phyloP scores from a whole-genome alignment of 768 basidiomycete species.

The Termitomyces sp. region DNA sequence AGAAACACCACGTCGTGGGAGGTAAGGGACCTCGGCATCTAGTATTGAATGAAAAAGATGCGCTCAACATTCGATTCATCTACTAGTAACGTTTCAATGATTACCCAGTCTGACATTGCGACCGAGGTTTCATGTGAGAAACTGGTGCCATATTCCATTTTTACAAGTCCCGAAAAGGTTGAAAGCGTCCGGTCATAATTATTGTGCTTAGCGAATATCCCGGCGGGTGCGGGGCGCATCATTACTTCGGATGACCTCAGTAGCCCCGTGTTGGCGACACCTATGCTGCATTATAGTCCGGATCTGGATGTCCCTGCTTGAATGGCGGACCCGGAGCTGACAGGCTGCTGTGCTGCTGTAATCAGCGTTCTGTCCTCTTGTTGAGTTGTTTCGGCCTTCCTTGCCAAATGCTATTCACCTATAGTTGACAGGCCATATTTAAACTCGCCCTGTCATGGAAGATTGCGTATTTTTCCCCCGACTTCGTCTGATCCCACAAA shows the following conservation, averaged over 20 bases:
- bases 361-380: neutral
- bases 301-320: neutral
- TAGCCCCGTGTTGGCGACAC: neutral
- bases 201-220: slow-evolving; percentile 2
- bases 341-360: slow-evolving; percentile 9
- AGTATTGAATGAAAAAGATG: neutral
- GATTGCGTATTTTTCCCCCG: neutral
- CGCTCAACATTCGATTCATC: neutral
- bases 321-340: slow-evolving; percentile 6
- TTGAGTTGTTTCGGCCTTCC: neutral
- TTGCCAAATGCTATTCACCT: slow-evolving; percentile 9
- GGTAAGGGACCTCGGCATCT: neutral
- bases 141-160: neutral
- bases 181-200: neutral
- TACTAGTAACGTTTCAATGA: slow-evolving; percentile 4
- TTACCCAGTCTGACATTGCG: neutral
- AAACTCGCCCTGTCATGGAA: neutral
- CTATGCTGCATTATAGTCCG: neutral
- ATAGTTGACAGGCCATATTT: slow-evolving; percentile 9
- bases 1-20: neutral
- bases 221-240: slow-evolving; percentile 6
- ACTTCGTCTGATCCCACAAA: neutral
- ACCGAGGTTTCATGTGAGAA: slow-evolving; percentile 5
- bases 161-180: neutral
- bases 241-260: neutral